Base-by-base conservation (phyloP, 345 rosid species). In the Ceriops tagal region DNA sequence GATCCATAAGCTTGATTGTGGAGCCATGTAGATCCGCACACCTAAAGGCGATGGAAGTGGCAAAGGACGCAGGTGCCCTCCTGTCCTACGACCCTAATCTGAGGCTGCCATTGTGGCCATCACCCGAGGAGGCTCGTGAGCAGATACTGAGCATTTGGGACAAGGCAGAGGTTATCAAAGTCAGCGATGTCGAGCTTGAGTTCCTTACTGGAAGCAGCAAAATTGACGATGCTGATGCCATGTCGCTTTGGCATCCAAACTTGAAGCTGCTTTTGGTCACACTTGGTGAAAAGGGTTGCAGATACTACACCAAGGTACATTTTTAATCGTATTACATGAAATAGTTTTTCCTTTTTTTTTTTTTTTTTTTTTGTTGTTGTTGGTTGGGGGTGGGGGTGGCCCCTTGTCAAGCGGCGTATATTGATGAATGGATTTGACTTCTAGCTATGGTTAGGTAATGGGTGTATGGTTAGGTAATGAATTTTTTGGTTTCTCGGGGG, bases 11-110 rank as follows among this genome's bases (percentile, higher is more conserved):
- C 61, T 82, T 95, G 85, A 95, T 95, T 3, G 98, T 92, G 77
- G 98, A 96, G 88, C 99, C 99, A 71, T 96, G 99, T 78, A 62
- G 99, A 78, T 90, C 97, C 3, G 99, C 98, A 0, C 99, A 96
- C 35, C 24, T 92, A 21, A 86, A 85, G 76, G 99, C 99, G 28
- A 96, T 96, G 96, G 83, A 87, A 67, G 99, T 77, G 69, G 99
- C 99, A 18, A 92, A 83, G 67, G 84, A 90, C 2, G 89, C 96
- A 0, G 99, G 98, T 18, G 98, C 97, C 3, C 75, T 96, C 66
- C 92, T 96, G 1, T 96, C 99, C 1, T 96, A 92, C 37, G 99
- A 96, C 72, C 99, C 99, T 1, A 96, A 96, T 77, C 81, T 96
- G 56, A 81, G 99, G 65, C 82, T 96, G n/a, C 96, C 98, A 6